A percentile compares a stretch with the other conserved stretches of the same genome.
These are phyloP conservation scores for Malus hybrid DNA, from an alignment of 331 rosid genomes.

Conservation along the genomic window DNA sequence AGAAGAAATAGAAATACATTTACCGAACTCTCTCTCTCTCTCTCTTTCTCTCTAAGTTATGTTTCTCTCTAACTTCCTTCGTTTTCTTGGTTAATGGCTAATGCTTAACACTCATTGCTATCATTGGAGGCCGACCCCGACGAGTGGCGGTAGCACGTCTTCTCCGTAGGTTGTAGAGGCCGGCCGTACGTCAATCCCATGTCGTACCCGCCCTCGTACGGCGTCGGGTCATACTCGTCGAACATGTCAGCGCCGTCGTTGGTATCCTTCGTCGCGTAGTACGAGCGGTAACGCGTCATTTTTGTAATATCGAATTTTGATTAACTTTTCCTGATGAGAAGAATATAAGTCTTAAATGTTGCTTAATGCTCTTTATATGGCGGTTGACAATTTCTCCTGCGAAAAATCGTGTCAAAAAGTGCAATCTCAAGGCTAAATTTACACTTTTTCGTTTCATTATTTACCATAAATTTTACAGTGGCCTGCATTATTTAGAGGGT, in stretches of 20 bases:
- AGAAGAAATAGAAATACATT: too few relatives aligned
- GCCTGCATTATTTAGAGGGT: background rate
- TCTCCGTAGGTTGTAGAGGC: background rate
- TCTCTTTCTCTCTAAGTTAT: too few relatives aligned
- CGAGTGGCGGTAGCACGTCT: background rate
- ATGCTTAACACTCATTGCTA: too few relatives aligned
- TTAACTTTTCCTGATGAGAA: background rate
- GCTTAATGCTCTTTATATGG: background rate
- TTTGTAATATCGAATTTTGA: background rate
- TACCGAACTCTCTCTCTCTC: too few relatives aligned
- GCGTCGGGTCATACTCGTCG: background rate
- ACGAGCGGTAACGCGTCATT: conserved; percentile 2
- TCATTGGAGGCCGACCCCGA: too few relatives aligned
- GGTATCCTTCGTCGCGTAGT: background rate
- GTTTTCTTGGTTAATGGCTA: too few relatives aligned
- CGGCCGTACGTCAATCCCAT: background rate
- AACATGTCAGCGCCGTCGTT: background rate
- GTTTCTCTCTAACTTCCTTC: too few relatives aligned
- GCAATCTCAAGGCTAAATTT: too few relatives aligned
- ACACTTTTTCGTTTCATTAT: background rate
- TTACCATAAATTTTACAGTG: background rate
- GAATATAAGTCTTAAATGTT: background rate
- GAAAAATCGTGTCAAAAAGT: background rate
- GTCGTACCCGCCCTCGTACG: conserved; percentile 3
- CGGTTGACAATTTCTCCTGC: background rate